Base-by-base conservation (phyloP, 345 rosid genomes). In the Salix arbutifolia region DNA sequence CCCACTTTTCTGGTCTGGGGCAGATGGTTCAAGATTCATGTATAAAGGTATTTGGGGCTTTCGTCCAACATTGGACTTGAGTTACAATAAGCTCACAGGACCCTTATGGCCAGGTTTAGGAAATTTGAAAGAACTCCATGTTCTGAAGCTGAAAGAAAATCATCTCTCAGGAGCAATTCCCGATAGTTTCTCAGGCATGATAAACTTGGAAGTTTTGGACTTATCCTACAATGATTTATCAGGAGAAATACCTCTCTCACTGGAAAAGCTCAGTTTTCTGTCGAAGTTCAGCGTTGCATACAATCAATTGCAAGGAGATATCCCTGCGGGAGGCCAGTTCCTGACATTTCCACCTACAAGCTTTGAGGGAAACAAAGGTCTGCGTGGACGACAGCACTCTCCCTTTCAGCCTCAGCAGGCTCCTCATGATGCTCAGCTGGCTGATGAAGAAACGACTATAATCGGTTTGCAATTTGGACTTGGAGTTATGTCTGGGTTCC, bases 251-350 rank as follows among this genome's bases (percentile, higher is more conserved):
- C 86, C 86, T 3, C 17, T 13, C 4, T 77, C 86, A 70, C n/a
- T 83, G 64, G 65, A 3, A 37, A 66, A 48, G 25, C 80, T 83
- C 52, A 76, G 40, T 13, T 83, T 83, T 75, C 4, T 83, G 50
- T 73, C 83, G 0, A 8, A 6, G 2, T 77, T 85, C 62, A 76
- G 69, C 53, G 86, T 83, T 0, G 66, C 86, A 48, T 76, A 80
- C 83, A 83, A 83, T 46, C 76, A 79, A n/a, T 73, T 86, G n/a
- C 61, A 71, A 0, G 84, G 86, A 0, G 25, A 48, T 19, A 66
- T 77, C 35, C 85, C 83, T 0, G 35, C 50, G 30, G 80, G 23
- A 53, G 88, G 88, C 17, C 84, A 80, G 66, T 77, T 83, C 35
- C 17, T 25, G 66, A 83, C 84, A 5, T 85, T 80, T 67, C 79